Conservation (phyloP, 345 rosid species). For the Gossypium australe region DNA sequence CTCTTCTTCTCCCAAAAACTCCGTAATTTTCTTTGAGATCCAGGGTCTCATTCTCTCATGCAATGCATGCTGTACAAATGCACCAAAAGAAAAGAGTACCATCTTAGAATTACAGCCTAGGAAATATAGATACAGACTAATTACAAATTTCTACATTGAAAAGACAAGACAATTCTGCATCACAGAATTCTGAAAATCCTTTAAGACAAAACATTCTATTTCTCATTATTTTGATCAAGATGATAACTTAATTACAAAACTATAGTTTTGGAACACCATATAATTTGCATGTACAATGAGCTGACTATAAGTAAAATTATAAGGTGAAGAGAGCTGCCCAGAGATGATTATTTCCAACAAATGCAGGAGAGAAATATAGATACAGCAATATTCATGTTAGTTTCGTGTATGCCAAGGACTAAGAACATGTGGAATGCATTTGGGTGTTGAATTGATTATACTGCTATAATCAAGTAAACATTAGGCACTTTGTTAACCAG, state of each 20-base stretch:
- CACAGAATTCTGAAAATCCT: background rate
- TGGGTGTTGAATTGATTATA: background rate
- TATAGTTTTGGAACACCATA: background rate
- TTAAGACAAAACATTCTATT: background rate
- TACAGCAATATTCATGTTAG: background rate
- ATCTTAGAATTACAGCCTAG: background rate
- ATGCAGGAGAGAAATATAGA: background rate
- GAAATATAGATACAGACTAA: background rate
- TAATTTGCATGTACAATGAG: background rate
- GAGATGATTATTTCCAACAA: background rate
- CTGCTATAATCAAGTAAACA: background rate
- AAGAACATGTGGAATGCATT: background rate
- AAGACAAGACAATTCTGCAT: background rate
- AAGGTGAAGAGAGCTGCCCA: background rate
- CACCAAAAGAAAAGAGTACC: conserved; percentile 5
- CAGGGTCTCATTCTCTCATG: conserved; percentile 98
- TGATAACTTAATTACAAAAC: background rate
- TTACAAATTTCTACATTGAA: background rate
- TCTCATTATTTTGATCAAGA: background rate
- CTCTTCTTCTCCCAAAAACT: conserved; percentile 96
- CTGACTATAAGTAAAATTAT: background rate
- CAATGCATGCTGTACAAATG: conserved; percentile 51
- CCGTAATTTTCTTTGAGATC: conserved; percentile 94
- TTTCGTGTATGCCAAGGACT: background rate
- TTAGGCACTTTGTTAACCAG: background rate